Percentiles rank a stretch among this genome's conserved stretches.
Evolutionary conservation across 1,284 basidiomycete genomes (phyloP).

Genomic region (Takashimella tepidaria): DNA sequence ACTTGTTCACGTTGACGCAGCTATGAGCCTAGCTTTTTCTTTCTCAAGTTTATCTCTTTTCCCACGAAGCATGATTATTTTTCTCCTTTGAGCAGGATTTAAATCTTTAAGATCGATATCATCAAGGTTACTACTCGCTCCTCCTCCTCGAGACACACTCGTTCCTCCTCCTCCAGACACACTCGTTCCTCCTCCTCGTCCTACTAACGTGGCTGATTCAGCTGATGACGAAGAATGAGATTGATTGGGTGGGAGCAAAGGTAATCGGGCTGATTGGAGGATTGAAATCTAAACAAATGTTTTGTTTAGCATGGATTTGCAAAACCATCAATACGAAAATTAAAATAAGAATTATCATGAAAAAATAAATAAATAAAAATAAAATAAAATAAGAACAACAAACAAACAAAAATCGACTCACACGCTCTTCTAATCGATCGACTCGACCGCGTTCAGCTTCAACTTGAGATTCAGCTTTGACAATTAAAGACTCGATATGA

Average conservation of each 20-base stretch:
- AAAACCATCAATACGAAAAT: too few relatives aligned
- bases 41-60: constrained; percentile 41
- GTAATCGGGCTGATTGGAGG: constrained; percentile 19
- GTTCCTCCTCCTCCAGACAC: too few relatives aligned
- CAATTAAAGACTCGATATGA: constrained; percentile 42
- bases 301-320: too few relatives aligned
- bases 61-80: constrained; percentile 36
- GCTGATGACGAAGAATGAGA: neutral
- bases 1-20: too few relatives aligned
- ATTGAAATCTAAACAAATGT: constrained; percentile 16
- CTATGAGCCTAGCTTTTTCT: constrained; percentile 31
- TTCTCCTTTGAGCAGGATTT: constrained; percentile 34
- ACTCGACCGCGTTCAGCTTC: constrained; percentile 22
- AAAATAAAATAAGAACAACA: neutral
- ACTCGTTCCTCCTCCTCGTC: too few relatives aligned
- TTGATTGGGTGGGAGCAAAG: neutral
- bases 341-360: too few relatives aligned
- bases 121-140: constrained; percentile 16
- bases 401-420: constrained; percentile 8
- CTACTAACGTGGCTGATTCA: neutral
- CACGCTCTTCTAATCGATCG: constrained; percentile 33
- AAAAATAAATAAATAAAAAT: neutral
- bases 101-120: constrained; percentile 34
- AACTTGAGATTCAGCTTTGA: constrained; percentile 30
- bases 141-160: constrained; percentile 9